These are phyloP conservation scores for Pythium biforme DNA, from an alignment of 352 stramenopile genomes.

Conservation along the genomic window DNA sequence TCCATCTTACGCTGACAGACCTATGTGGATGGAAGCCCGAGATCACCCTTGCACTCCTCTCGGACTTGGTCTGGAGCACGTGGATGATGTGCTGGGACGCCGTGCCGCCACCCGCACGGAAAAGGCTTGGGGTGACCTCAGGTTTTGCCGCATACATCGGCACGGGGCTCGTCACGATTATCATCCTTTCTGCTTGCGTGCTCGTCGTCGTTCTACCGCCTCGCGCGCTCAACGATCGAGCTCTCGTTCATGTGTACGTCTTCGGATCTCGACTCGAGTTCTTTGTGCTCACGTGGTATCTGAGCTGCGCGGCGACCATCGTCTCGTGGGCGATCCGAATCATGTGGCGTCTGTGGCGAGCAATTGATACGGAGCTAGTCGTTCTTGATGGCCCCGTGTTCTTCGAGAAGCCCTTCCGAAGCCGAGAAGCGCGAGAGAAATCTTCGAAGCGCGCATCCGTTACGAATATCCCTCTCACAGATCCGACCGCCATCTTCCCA, in stretches of 20 bases:
- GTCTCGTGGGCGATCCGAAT: slow-evolving; percentile 1
- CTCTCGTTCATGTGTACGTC: background rate
- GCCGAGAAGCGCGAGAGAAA: background rate
- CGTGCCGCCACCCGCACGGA: slow-evolving; percentile 4
- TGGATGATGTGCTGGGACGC: slow-evolving; percentile 19
- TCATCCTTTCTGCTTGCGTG: background rate
- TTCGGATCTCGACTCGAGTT: slow-evolving; percentile 3
- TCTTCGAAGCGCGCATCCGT: background rate
- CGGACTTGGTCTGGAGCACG: slow-evolving; percentile 2
- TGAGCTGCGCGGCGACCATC: slow-evolving; percentile 9
- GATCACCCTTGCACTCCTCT: background rate
- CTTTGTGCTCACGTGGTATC: background rate
- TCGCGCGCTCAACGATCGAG: background rate
- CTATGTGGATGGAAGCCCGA: background rate
- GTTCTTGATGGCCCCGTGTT: background rate
- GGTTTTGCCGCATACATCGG: background rate
- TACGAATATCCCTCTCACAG: background rate
- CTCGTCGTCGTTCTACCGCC: slow-evolving; percentile 7
- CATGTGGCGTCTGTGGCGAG: slow-evolving; percentile 8
- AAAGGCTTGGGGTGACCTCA: background rate
- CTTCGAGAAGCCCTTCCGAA: slow-evolving; percentile 1
- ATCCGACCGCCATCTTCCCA: too few relatives aligned
- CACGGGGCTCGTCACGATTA: background rate
- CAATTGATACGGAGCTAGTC: background rate
- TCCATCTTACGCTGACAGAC: slow-evolving; percentile 4